A percentile compares a stretch with the other conserved stretches of the same genome.
Conservation (phyloP, 176 grass and related monocot species). For the Aechmea fasciata region DNA sequence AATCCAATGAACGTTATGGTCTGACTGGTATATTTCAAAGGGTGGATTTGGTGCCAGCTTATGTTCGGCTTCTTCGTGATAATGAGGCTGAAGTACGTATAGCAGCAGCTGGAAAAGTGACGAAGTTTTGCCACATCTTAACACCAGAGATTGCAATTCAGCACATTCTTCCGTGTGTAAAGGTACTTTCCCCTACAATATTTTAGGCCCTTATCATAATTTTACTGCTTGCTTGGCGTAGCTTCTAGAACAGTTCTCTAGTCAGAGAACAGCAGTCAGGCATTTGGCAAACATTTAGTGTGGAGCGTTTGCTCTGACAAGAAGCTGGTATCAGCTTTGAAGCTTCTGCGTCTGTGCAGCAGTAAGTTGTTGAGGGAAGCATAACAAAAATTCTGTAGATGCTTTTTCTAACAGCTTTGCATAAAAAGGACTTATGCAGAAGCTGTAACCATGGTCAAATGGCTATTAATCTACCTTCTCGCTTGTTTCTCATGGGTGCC, state of each 20-base stretch:
- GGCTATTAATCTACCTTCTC: too few species aligned
- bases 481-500: neutral
- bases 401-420: too few species aligned
- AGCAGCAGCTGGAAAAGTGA: conserved; percentile 94
- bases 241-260: neutral
- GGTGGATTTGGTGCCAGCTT: conserved; percentile 66
- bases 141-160: conserved; percentile 57
- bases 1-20: neutral
- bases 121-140: conserved; percentile 80
- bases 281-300: too few species aligned
- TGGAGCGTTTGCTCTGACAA: too few species aligned
- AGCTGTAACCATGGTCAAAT: too few species aligned
- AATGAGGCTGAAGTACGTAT: conserved; percentile 98
- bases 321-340: too few species aligned
- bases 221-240: neutral
- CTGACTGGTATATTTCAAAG: conserved; percentile 18
- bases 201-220: neutral
- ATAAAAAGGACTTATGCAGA: too few species aligned
- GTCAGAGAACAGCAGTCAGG: too few species aligned
- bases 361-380: too few species aligned
- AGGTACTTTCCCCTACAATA: conserved; percentile 29
- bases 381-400: too few species aligned
- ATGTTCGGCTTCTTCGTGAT: conserved; percentile 89
- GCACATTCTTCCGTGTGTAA: conserved; percentile 87
- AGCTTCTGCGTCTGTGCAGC: too few species aligned